Evolutionary conservation across 2,329 filamentous ascomycete species (phyloP), one percentile per base, ranked within the genome.

Genomic region (Neocucurbitaria cava): DNA sequence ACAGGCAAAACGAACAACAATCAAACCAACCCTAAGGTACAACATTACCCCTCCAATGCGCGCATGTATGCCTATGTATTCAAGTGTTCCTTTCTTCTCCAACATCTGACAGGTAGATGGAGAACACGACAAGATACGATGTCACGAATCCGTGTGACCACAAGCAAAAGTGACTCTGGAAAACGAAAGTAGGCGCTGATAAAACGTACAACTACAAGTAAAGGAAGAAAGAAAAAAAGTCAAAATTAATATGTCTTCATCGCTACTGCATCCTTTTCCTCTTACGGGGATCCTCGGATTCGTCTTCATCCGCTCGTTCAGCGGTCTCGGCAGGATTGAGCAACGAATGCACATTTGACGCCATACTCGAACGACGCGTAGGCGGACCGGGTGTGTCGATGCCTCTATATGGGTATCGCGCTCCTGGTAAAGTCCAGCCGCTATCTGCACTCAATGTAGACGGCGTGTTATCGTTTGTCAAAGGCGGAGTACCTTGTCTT

Each of bases 311-410:
- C 18, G 85, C 83, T 54, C 86, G 76, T 72, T 89, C 87, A 1
- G 83, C 85, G 1, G 87, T 89, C 61, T 89, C 87, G 13, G 87
- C 85, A 5, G 87, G 88, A 62, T 90, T 90, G 1, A 90, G 79
- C 21, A 90, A 73, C 5, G 83, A 86, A 69, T 88, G 86, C 20
- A 88, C 84, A 62, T 87, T 89, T 62, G 87, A 89, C 6, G 87
- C 87, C 87, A 90, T 89, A 66, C 87, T 89, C 23, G 85, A 87
- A 56, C 87, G 81, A 49, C 88, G 78, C 7, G 87, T 89, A n/a
- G 85, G 85, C 3, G 87, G 86, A 0, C 81, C 83, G 3, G 82
- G 79, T 35, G 79, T 82, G 49, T 83, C 81, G 41, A 81, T 74
- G 18, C 75, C 74, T 76, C 77, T 78, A 66, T 81, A 81, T 0